Evolutionary conservation across 2,329 filamentous ascomycete genomes (phyloP), one percentile per base, ranked within the genome.

Genomic region (Fusarium fujikuroi): DNA sequence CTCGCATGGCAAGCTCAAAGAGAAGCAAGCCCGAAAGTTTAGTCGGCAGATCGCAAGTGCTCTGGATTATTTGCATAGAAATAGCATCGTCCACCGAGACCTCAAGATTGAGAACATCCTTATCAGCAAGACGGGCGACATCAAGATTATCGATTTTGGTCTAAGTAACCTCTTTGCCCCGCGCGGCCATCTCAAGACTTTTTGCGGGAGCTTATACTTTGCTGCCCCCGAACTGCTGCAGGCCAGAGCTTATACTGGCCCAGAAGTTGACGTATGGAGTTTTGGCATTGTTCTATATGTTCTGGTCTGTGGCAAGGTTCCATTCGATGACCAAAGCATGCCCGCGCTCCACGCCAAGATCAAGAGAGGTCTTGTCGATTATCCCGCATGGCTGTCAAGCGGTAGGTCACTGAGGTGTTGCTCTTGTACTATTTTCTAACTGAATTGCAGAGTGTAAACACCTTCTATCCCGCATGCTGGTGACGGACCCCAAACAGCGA

Each of bases 251-350:
- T 99, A 99, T 80, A 97, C 94, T 3, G 96, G 96, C 0, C 96
- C 96, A 2, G 96, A 99, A 80, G 96, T 99, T 34, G 96, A 99
- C 79, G 90, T 98, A 2, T 99, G 96, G 96, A 98, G 96, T 84
- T 98, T 98, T 83, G 96, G 96, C 28, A 98, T 99, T 76, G 96
- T 99, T 18, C 88, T 99, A 19, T 99, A 98, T 78, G 96, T 99
- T 65, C 84, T 99, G 70, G 96, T 98, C 8, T 98, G 96, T 80
- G 96, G 96, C 59, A 98, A 98, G 82, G 96, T 99, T 7, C 96
- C 96, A 0, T 99, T 99, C 79, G 96, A 99, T 80, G 96, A 99
- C 80, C 96, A 99, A 84, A 98, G 95, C 84, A 99, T 99, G 95
- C 96, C 95, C 40, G 95, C 97, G 72, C 86, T 99, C 54, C 96